Conservation (phyloP, 352 stramenopile genomes). For the Aphanomyces astaci region DNA sequence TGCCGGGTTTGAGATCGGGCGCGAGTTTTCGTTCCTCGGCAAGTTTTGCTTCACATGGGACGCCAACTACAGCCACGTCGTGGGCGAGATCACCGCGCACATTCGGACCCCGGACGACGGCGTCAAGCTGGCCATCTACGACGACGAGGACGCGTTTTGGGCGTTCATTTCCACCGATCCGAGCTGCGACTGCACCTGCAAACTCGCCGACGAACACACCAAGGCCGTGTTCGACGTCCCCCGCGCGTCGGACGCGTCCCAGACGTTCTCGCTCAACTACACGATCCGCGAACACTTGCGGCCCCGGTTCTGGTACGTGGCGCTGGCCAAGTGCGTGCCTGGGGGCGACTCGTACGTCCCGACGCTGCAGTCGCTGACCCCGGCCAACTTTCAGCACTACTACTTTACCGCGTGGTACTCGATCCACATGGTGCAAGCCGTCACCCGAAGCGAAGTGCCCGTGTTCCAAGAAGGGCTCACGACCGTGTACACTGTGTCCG, state of each 20-base stretch:
- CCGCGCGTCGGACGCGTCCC: slow-evolving; percentile 34
- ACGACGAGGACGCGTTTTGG: slow-evolving; percentile 74
- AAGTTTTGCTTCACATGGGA: slow-evolving; percentile 65
- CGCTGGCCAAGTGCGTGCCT: slow-evolving; percentile 57
- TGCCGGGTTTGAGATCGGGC: slow-evolving; percentile 52
- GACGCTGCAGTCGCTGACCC: slow-evolving; percentile 57
- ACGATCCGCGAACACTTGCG: slow-evolving; percentile 31
- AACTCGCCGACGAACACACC: slow-evolving; percentile 54
- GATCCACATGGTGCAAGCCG: slow-evolving; percentile 63
- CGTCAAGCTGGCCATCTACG: slow-evolving; percentile 67
- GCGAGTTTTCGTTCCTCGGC: slow-evolving; percentile 70
- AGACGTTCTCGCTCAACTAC: slow-evolving; percentile 52
- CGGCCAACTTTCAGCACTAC: slow-evolving; percentile 60
- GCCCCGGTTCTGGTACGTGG: slow-evolving; percentile 38
- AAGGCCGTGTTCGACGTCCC: slow-evolving; percentile 66
- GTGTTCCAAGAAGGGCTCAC: slow-evolving; percentile 57
- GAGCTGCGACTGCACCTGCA: slow-evolving; percentile 60
- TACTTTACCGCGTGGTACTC: slow-evolving; percentile 75
- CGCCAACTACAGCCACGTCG: slow-evolving; percentile 22
- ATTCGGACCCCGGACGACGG: slow-evolving; percentile 54
- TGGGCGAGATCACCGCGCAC: slow-evolving; percentile 45
- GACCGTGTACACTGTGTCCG: slow-evolving; percentile 45
- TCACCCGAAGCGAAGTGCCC: slow-evolving; percentile 47
- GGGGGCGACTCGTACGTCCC: slow-evolving; percentile 53
- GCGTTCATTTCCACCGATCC: slow-evolving; percentile 59